A percentile compares a stretch with the other conserved stretches of the same genome.
phyloP scores from a whole-genome alignment of 2,329 filamentous ascomycete species.

The Sporothrix mexicana region DNA sequence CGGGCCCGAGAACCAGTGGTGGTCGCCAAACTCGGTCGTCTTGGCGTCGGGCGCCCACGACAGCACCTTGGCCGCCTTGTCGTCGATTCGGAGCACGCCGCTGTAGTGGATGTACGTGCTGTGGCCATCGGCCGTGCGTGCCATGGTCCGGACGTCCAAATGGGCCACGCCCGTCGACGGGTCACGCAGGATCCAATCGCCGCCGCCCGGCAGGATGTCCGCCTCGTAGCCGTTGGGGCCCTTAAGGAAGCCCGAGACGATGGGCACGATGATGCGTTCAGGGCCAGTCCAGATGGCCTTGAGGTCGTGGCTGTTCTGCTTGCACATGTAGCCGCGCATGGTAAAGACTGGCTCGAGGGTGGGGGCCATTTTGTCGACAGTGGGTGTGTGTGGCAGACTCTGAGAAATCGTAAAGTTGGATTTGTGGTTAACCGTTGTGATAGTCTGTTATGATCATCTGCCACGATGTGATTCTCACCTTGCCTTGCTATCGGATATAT shows the following conservation, averaged over 20 bases:
- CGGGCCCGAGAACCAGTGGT: conserved; percentile 26
- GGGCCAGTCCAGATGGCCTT: conserved; percentile 25
- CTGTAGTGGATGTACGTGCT: conserved; percentile 26
- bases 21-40: conserved; percentile 26
- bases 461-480: background rate
- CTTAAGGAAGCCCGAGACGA: conserved; percentile 20
- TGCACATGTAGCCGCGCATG: conserved; percentile 19
- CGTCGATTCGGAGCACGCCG: conserved; percentile 20
- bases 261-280: conserved; percentile 16
- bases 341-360: background rate
- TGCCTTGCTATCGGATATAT: background rate
- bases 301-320: conserved; percentile 9
- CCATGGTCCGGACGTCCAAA: conserved; percentile 21
- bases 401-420: background rate
- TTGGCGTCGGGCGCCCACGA: background rate
- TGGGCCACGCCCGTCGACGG: conserved; percentile 12
- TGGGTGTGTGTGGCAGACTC: background rate
- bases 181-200: conserved; percentile 21
- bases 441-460: background rate
- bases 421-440: background rate
- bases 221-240: conserved; percentile 22
- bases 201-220: conserved; percentile 21
- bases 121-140: conserved; percentile 20
- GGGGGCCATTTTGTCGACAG: conserved; percentile 13
- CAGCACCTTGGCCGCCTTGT: background rate